A percentile compares a stretch with the other conserved stretches of the same genome.
These are phyloP conservation scores for Lactarius vividus DNA, from an alignment of 768 basidiomycete species.

Conservation along the genomic window DNA sequence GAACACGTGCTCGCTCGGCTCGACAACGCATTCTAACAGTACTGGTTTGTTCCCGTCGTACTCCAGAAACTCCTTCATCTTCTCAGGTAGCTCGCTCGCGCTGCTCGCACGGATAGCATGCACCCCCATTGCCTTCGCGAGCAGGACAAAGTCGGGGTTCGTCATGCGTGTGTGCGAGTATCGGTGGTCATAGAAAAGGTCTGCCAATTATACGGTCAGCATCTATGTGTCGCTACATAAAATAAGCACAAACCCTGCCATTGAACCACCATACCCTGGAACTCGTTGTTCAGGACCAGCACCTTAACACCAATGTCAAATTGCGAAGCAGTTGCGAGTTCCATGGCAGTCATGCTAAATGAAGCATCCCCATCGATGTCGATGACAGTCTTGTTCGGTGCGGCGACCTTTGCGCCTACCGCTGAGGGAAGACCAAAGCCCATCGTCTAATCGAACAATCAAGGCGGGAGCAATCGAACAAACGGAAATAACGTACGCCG, in stretches of 20 bases:
- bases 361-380: conserved; percentile 98
- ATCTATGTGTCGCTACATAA: not conserved
- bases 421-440: conserved; percentile 94
- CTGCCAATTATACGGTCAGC: conserved; percentile 35
- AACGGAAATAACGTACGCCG: conserved; percentile 56
- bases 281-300: conserved; percentile 90
- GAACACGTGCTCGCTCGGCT: conserved; percentile 83
- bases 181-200: conserved; percentile 95
- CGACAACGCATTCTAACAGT: conserved; percentile 86
- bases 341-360: conserved; percentile 99
- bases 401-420: conserved; percentile 96
- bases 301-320: conserved; percentile 94
- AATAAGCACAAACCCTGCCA: conserved; percentile 77
- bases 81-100: conserved; percentile 76
- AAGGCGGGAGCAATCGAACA: conserved; percentile 7
- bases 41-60: conserved; percentile 86
- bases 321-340: conserved; percentile 90
- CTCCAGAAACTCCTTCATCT: conserved; percentile 99
- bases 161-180: conserved; percentile 96
- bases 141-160: conserved; percentile 91
- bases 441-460: conserved; percentile 68
- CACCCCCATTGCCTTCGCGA: conserved; percentile 89
- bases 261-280: conserved; percentile 99
- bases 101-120: conserved; percentile 79
- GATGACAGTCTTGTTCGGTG: conserved; percentile 88